Evolutionary conservation across 257 asterid species (phyloP), one percentile per base, ranked within the genome.

Genomic region (Vinca minor): DNA sequence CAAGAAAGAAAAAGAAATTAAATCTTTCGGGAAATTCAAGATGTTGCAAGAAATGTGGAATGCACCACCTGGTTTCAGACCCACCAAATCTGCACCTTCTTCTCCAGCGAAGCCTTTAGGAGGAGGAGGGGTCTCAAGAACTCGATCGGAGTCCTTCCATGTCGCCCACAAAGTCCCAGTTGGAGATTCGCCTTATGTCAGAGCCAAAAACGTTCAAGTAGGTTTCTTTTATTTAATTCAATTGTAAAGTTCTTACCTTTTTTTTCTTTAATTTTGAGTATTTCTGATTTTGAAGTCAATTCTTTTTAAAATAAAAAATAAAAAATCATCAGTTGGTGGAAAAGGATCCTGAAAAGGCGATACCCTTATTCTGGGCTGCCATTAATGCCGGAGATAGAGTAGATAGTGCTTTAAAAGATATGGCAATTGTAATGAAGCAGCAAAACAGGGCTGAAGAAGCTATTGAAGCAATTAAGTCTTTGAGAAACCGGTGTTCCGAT

Each of bases 341-440:
- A 4, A 93, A 93, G 85, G 98, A 93, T 77, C 97, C 98, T 2
- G 98, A 93, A 66, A 82, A 83, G 76, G 96, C 98, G 1, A 87
- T 93, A 8, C 97, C 97, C 0, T 69, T 93, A 68, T 93, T 93
- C 47, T 93, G 98, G 98, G 94, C 96, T 2, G 98, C 98, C 14
- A 89, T 93, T 29, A 93, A 93, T 64, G 91, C 97, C 0, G 98
- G 98, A n/a, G 98, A 93, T 59, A 76, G 98, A 79, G 98, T 92
- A 34, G 98, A 92, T 41, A 92, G 98, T 69, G 98, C 98, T 65
- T 82, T 93, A 18, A 93, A 93, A 71, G 98, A 93, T 52, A 93
- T 93, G 98, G 98, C 98, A 0, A 87, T 93, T 54, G 98, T 93
- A 10, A 93, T 93, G 98, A 93, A 93, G 78, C 98, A 93, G 77